Base-by-base conservation (phyloP, 139 green algal species). In the Nannochloris sp. region DNA sequence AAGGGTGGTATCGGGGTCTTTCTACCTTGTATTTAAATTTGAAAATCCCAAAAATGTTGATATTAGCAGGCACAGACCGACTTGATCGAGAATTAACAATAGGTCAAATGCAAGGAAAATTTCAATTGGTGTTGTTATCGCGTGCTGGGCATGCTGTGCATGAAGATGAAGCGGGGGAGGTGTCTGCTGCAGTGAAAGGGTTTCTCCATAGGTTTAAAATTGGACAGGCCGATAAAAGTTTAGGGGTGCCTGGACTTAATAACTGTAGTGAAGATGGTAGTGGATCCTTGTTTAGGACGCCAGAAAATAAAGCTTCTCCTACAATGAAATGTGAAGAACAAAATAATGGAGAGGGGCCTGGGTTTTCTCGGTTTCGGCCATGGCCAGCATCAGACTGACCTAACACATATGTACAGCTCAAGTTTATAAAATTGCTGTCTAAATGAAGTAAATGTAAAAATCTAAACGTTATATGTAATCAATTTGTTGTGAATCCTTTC, bases 41-140 rank as follows among this genome's bases (percentile, higher is more conserved):
- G 15, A 37, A 27, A 5, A 61, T 68, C 14, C 84, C 92, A 38
- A 97, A 97, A 74, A 56, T 78, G 23, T 71, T 98, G 46, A 42
- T 96, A 37, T 75, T 97, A n/a, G 92, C 87, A 3, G 92, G 92
- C 25, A 96, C 88, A 0, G 92, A 98, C 71, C 73, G 90, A 29
- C 73, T 98, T 54, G 92, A 97, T 84, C 80, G 76, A 51, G 33
- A 64, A 0, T 81, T 97, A 34, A 95, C 86, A 23, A 89, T 96
- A 13, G 91, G 85, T 1, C 90, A 96, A 78, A 97, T 97, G 92
- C 92, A 97, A 78, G 91, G 92, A 56, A 92, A 89, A 73, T 97
- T 97, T 69, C 92, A 98, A 77, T 77, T 96, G 47, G 76, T 87
- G 36, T 68, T 97, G 32, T 76, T 97, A 61, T 85, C 89, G 62